Evolutionary conservation across 2,329 filamentous ascomycete species (phyloP).

Genomic region (Raffaelea ambrosiae): DNA sequence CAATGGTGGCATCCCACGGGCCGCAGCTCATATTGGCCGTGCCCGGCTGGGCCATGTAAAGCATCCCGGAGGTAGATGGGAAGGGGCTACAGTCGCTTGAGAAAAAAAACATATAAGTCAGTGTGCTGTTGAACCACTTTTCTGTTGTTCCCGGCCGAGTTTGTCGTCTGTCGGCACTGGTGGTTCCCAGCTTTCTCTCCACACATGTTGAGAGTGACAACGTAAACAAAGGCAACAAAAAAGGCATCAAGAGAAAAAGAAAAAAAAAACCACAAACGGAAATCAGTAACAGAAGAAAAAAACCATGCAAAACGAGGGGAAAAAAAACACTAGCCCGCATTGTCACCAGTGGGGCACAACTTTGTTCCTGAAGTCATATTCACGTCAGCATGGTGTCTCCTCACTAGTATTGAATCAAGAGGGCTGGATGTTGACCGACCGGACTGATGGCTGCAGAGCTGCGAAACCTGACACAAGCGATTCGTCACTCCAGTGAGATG

Average conservation of each 20-base stretch:
- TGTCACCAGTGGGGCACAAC: conserved; percentile 37
- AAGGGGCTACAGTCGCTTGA: conserved; percentile 48
- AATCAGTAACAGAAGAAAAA: conserved; percentile 16
- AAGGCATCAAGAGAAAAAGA: background rate
- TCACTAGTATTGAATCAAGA: background rate
- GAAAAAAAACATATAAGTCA: conserved; percentile 29
- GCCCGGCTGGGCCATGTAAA: conserved; percentile 33
- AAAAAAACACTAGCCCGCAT: background rate
- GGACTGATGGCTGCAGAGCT: conserved; percentile 1
- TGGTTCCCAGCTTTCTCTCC: background rate
- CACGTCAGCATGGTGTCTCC: conserved; percentile 7
- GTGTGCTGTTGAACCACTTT: conserved; percentile 44
- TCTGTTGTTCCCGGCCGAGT: conserved; percentile 8
- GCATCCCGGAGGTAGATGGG: conserved; percentile 41
- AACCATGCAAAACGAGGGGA: background rate
- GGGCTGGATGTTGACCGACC: conserved; percentile 5
- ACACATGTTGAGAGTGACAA: background rate
- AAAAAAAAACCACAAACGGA: conserved; percentile 20
- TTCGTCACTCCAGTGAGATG: conserved; percentile 5
- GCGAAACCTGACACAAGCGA: conserved; percentile 1
- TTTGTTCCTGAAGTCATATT: conserved; percentile 41
- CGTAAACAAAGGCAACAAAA: background rate
- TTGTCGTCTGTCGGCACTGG: conserved; percentile 1
- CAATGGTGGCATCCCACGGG: conserved; percentile 47
- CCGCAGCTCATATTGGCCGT: conserved; percentile 41